A percentile compares a stretch with the other conserved stretches of the same genome.
These are phyloP conservation scores for Amanita brunnescens DNA, from an alignment of 768 basidiomycete species.

Conservation along the genomic window DNA sequence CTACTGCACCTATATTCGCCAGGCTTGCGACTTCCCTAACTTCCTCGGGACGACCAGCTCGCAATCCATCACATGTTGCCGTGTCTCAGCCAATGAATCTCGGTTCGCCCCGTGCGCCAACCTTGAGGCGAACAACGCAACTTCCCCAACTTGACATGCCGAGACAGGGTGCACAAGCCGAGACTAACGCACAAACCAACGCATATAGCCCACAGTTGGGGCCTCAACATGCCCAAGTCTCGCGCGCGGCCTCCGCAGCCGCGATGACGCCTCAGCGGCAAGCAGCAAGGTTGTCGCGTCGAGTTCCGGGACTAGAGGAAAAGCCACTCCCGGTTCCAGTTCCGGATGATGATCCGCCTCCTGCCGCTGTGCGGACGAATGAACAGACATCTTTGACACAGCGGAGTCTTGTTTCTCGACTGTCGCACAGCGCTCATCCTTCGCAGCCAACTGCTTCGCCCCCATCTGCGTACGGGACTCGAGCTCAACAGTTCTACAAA, in stretches of 20 bases:
- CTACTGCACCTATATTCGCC: slow-evolving; percentile 33
- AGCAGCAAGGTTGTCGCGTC: background rate
- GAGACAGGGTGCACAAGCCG: background rate
- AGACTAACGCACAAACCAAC: too few relatives aligned
- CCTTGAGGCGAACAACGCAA: background rate
- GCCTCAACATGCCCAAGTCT: background rate
- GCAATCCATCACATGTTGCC: background rate
- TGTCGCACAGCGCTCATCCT: background rate
- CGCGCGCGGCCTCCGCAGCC: background rate
- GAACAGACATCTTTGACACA: slow-evolving; percentile 8
- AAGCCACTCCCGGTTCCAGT: slow-evolving; percentile 20
- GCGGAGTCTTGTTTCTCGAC: slow-evolving; percentile 7
- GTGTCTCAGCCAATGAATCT: slow-evolving; percentile 28
- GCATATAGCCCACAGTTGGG: too few relatives aligned
- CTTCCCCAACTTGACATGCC: background rate
- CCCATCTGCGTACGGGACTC: slow-evolving; percentile 1
- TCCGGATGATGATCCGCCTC: slow-evolving; percentile 11
- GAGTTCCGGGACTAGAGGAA: slow-evolving; percentile 14
- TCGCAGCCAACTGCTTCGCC: background rate
- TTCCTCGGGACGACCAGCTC: background rate
- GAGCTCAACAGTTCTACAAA: background rate
- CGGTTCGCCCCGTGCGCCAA: background rate
- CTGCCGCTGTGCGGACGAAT: background rate
- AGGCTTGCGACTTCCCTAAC: slow-evolving; percentile 21
- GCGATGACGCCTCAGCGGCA: background rate